These are phyloP conservation scores for Suhomyces wounanorum DNA, from an alignment of 1,139 yeast genomes.

Conservation along the genomic window DNA sequence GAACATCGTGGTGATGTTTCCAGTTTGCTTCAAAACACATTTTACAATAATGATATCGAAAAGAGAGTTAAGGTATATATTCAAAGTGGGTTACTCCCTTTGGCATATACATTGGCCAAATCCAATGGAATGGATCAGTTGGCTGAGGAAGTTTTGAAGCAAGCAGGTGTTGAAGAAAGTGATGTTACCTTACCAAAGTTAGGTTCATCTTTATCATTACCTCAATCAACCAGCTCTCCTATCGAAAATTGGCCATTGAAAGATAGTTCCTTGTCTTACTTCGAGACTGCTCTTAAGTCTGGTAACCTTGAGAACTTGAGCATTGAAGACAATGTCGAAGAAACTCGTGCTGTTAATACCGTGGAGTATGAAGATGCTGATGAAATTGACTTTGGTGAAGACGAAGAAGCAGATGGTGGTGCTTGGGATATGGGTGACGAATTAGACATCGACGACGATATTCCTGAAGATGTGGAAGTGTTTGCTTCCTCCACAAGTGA, in stretches of 20 bases:
- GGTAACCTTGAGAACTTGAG: conserved; percentile 73
- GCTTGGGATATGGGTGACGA: conserved; percentile 60
- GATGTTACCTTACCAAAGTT: conserved; percentile 68
- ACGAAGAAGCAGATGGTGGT: conserved; percentile 56
- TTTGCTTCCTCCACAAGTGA: conserved; percentile 29
- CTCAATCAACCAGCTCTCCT: conserved; percentile 50
- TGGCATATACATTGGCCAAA: conserved; percentile 93
- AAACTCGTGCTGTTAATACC: conserved; percentile 19
- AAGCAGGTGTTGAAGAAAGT: conserved; percentile 65
- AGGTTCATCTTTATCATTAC: conserved; percentile 44
- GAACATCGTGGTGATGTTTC: conserved; percentile 83
- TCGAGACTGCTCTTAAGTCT: conserved; percentile 74
- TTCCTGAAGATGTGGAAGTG: conserved; percentile 33
- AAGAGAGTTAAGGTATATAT: conserved; percentile 75
- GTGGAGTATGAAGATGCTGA: conserved; percentile 36
- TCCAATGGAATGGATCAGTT: conserved; percentile 77
- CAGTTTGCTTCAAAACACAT: conserved; percentile 79
- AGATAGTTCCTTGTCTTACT: conserved; percentile 71
- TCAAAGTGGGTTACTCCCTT: conserved; percentile 78
- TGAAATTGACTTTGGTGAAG: conserved; percentile 35
- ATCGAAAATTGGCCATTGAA: conserved; percentile 80
- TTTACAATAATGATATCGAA: conserved; percentile 74
- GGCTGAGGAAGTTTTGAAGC: conserved; percentile 69
- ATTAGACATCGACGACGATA: conserved; percentile 48
- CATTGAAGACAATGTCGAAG: conserved; percentile 45